A percentile compares a stretch with the other conserved stretches of the same genome.
These are phyloP conservation scores for Rhizoclosmatium hyalinum DNA, from an alignment of 371 early-diverging fungal species.

Conservation along the genomic window DNA sequence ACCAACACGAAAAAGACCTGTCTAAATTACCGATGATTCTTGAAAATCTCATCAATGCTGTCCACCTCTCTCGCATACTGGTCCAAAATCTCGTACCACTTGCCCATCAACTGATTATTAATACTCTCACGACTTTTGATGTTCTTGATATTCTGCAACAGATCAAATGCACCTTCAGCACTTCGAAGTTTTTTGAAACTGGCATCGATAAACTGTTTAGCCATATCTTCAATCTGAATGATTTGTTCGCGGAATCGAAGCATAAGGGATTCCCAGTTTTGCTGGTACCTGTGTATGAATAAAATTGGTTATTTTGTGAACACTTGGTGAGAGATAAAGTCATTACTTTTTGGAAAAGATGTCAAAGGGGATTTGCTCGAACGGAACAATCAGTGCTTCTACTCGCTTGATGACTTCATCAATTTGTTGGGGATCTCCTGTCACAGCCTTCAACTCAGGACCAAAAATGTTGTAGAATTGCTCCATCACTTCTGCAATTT, in stretches of 20 bases:
- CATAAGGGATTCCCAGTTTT: slow-evolving; percentile 63
- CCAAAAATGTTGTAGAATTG: slow-evolving; percentile 70
- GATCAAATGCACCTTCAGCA: slow-evolving; percentile 69
- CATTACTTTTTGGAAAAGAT: slow-evolving; percentile 58
- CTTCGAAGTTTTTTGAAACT: slow-evolving; percentile 67
- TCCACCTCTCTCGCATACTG: slow-evolving; percentile 68
- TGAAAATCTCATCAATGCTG: slow-evolving; percentile 63
- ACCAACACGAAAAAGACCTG: too few species aligned
- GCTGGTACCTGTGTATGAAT: slow-evolving; percentile 45
- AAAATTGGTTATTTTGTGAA: neutral
- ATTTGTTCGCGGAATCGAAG: slow-evolving; percentile 67
- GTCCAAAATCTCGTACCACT: slow-evolving; percentile 68
- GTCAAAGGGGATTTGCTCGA: slow-evolving; percentile 63
- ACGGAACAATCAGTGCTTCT: slow-evolving; percentile 61
- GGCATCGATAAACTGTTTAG: slow-evolving; percentile 69
- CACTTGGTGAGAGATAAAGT: neutral
- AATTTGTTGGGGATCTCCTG: slow-evolving; percentile 67
- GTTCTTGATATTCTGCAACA: slow-evolving; percentile 67
- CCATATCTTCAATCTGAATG: slow-evolving; percentile 70
- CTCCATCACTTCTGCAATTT: slow-evolving; percentile 66
- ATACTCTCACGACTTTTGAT: slow-evolving; percentile 63
- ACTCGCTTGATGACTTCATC: slow-evolving; percentile 70
- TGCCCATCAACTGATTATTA: slow-evolving; percentile 67
- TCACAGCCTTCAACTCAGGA: slow-evolving; percentile 68
- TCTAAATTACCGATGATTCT: slow-evolving; percentile 42